Percentiles rank a stretch among this genome's conserved stretches.
phyloP scores from a whole-genome alignment of 768 basidiomycete genomes.

The Lactifluus echinatus region DNA sequence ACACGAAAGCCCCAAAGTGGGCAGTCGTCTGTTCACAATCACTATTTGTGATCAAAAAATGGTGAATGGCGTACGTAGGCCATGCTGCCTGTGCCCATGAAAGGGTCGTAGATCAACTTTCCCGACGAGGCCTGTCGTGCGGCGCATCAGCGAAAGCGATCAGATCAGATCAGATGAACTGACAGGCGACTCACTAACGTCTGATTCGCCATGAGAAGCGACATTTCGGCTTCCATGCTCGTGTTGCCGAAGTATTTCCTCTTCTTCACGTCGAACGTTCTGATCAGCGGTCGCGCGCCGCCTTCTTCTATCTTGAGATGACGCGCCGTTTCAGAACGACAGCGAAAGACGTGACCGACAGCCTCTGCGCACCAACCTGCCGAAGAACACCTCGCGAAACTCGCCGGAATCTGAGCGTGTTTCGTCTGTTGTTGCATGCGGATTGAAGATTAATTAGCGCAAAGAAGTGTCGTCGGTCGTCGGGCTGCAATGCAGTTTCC shows the following conservation, averaged over 20 bases:
- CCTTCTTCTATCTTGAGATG: slow-evolving; percentile 47
- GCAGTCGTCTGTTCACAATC: slow-evolving; percentile 54
- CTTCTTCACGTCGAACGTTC: slow-evolving; percentile 80
- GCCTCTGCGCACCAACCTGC: slow-evolving; percentile 66
- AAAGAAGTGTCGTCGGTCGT: background rate
- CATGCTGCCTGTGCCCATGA: slow-evolving; percentile 89
- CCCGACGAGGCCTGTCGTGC: slow-evolving; percentile 66
- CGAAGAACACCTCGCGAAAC: slow-evolving; percentile 70
- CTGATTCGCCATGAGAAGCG: slow-evolving; percentile 94
- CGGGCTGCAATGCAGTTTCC: slow-evolving; percentile 1
- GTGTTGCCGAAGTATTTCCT: slow-evolving; percentile 90
- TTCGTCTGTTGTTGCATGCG: background rate
- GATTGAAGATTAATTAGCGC: too few species aligned
- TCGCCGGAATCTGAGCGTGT: slow-evolving; percentile 52
- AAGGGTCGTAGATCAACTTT: slow-evolving; percentile 91
- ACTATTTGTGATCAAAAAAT: background rate
- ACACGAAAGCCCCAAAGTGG: slow-evolving; percentile 77
- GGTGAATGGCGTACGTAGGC: slow-evolving; percentile 52
- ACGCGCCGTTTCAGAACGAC: background rate
- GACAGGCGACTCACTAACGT: slow-evolving; percentile 49
- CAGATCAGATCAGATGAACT: too few species aligned
- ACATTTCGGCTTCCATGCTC: slow-evolving; percentile 95
- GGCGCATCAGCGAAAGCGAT: background rate
- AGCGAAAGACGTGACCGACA: background rate
- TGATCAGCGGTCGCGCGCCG: slow-evolving; percentile 57